Conservation (phyloP, 176 grass and related monocot species). For the Rhynchospora tenuis region DNA sequence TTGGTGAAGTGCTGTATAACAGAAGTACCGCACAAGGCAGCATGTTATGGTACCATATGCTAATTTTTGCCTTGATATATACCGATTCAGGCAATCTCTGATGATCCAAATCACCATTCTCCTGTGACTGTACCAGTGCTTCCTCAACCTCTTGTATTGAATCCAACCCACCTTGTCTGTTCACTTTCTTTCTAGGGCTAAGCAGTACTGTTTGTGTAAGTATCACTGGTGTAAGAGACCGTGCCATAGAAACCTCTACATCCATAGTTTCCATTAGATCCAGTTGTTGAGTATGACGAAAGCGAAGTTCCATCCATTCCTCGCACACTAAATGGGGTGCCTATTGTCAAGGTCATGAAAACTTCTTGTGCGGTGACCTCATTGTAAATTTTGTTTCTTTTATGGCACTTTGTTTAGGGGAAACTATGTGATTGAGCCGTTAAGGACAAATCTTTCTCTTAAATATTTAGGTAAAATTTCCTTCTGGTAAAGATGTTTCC, state of each 20-base stretch:
- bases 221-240: constrained; percentile 57
- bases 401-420: too few species aligned
- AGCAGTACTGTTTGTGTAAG: constrained; percentile 66
- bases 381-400: not conserved
- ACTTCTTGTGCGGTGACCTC: constrained; percentile 21
- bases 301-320: constrained; percentile 36
- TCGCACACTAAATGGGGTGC: constrained; percentile 38
- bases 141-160: constrained; percentile 42
- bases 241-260: constrained; percentile 69
- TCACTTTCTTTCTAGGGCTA: constrained; percentile 31
- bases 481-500: constrained; percentile 46
- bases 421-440: not conserved
- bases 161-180: constrained; percentile 24
- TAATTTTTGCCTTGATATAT: too few species aligned
- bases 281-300: constrained; percentile 19
- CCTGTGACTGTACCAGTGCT: not conserved
- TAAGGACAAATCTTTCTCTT: not conserved
- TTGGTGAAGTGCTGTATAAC: too few species aligned
- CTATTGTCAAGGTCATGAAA: constrained; percentile 41
- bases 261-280: constrained; percentile 39
- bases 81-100: constrained; percentile 21
- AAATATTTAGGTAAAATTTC: constrained; percentile 54
- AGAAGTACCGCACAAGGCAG: too few species aligned
- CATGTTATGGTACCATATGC: too few species aligned
- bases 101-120: constrained; percentile 9